Base-by-base conservation (phyloP, 2,329 filamentous ascomycete genomes). In the Aspergillus fructus region DNA sequence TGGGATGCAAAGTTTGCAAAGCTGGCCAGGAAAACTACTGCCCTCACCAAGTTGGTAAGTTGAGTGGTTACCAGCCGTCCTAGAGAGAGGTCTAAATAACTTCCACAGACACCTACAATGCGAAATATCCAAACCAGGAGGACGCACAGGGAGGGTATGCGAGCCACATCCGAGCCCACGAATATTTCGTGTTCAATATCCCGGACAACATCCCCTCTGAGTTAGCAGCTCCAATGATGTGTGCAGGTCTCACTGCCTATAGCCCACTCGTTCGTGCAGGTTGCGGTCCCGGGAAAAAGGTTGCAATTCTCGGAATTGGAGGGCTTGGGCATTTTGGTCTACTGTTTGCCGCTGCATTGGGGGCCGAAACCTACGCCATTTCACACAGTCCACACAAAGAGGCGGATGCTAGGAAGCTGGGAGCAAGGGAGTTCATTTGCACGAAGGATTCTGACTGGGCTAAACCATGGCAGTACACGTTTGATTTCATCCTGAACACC, bases 221-320 rank as follows among this genome's bases (percentile, higher is more conserved):
- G 17, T 76, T 79, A 27, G 84, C 83, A 0, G 84, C 89, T 0
- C 89, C 90, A 0, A 89, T 94, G 80, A 79, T 93, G 48, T 93
- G 90, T 66, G 90, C 86, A 8, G 90, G 91, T 12, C 81, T 93
- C 51, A 94, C 91, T 0, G 82, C 87, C 0, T 94, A 84, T 71
- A 83, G 82, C 2, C 90, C 90, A 0, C 76, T 94, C 3, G 84
- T 83, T 58, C 80, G 86, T 21, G 86, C 89, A 40, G 83, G 83
- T 5, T 82, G 85, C 45, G 89, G 89, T 0, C 87, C 88, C 0
- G 89, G 89, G 3, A 90, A 89, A 73, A 80, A 76, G 4, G 87
- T 93, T 2, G 90, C 85, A 0, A 84, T 93, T 52, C 80, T 91
- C 19, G 89, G 89, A n/a, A 77, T 93, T 13, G 89, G 89, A 19